phyloP scores from a whole-genome alignment of 225 moss, liverwort and hornwort genomes.

The Pseudisothecium myosuroides region DNA sequence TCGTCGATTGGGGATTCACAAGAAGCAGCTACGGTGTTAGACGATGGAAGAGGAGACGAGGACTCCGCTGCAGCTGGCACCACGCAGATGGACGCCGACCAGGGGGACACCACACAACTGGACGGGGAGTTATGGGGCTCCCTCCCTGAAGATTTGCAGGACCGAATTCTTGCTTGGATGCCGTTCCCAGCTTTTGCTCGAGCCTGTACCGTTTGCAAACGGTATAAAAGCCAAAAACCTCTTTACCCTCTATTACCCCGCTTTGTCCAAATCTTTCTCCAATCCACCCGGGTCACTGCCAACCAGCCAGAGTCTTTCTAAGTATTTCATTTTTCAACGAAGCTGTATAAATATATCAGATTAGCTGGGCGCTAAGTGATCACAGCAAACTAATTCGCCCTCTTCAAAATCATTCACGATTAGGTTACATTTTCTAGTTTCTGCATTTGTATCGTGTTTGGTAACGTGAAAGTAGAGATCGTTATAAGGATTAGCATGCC shows the following conservation, averaged over 20 bases:
- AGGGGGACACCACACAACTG: conserved; percentile 16
- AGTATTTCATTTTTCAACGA: neutral
- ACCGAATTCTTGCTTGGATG: conserved; percentile 88
- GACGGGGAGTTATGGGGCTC: conserved; percentile 82
- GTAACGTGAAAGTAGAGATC: neutral
- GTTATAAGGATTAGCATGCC: neutral
- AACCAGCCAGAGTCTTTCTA: neutral
- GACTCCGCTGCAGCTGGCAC: conserved; percentile 8
- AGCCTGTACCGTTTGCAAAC: conserved; percentile 75
- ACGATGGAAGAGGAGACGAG: conserved; percentile 25
- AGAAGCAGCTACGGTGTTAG: conserved; percentile 1
- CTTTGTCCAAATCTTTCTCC: neutral
- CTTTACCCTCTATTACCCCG: neutral
- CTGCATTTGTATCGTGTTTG: neutral
- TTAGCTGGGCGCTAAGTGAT: neutral
- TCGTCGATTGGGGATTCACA: conserved; percentile 21
- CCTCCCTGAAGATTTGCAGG: conserved; percentile 88
- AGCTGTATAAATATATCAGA: neutral
- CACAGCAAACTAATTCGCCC: neutral
- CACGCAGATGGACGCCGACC: conserved; percentile 23
- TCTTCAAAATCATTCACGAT: neutral
- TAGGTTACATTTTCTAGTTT: neutral
- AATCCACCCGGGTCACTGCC: neutral
- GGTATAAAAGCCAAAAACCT: conserved; percentile 13
- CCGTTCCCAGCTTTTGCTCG: conserved; percentile 89